These are phyloP conservation scores for Saitozyma podzolica DNA, from an alignment of 768 basidiomycete species.

Conservation along the genomic window DNA sequence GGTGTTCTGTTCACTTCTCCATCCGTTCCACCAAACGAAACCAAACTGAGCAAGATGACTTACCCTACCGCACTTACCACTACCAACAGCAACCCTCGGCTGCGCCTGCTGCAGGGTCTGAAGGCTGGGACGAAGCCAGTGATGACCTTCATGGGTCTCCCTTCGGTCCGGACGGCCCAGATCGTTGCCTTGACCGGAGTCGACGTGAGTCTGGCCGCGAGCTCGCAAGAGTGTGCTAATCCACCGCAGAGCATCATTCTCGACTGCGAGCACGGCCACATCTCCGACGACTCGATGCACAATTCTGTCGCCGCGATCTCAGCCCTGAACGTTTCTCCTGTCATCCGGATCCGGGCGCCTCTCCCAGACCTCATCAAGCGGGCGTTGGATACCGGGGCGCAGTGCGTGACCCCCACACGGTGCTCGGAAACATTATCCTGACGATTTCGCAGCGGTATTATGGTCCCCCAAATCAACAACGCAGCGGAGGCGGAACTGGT, in stretches of 20 bases:
- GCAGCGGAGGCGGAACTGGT: constrained; percentile 38
- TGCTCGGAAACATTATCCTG: too few relatives aligned
- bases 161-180: constrained; percentile 29
- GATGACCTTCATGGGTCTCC: constrained; percentile 40
- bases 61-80: constrained; percentile 54
- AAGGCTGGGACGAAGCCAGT: constrained; percentile 21
- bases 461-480: constrained; percentile 47
- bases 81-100: constrained; percentile 26
- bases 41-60: constrained; percentile 64
- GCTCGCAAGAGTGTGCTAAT: neutral
- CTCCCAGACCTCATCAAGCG: constrained; percentile 38
- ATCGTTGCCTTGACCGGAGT: constrained; percentile 36
- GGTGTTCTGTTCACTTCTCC: too few relatives aligned
- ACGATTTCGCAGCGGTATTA: constrained; percentile 31
- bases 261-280: constrained; percentile 50
- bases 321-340: constrained; percentile 28
- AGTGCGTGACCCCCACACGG: too few relatives aligned
- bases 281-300: constrained; percentile 47
- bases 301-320: constrained; percentile 40
- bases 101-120: constrained; percentile 34
- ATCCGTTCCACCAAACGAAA: too few relatives aligned
- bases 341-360: constrained; percentile 43
- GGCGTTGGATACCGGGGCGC: constrained; percentile 49
- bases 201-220: constrained; percentile 26
- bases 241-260: constrained; percentile 37